Evolutionary conservation across 2,329 filamentous ascomycete species (phyloP), one percentile per base, ranked within the genome.

Genomic region (Cytospora leucostoma): DNA sequence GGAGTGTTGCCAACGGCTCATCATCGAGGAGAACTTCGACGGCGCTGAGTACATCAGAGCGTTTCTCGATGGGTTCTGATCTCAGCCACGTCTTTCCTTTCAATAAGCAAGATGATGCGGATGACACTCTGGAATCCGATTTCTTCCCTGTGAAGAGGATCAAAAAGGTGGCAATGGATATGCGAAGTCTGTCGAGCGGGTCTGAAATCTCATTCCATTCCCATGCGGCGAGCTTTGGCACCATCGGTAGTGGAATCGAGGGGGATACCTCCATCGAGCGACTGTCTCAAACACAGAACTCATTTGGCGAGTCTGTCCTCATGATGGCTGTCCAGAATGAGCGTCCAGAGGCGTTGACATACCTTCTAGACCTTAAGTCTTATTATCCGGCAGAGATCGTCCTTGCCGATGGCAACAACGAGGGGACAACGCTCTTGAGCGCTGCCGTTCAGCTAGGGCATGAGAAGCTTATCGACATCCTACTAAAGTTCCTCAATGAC

Each of bases 11-110:
- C 4, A 80, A 83, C 65, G 79, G 78, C 2, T 75, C 73, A 1
- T 72, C 71, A 0, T 47, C 51, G 15, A 68, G 67, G 27, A 65
- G 75, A 32, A 74, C 77, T 0, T 80, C 80, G 70, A 76, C 65
- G 7, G 76, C 71, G 19, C 73, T 78, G 34, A 76, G 77, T 1
- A 71, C 75, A 2, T 78, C 80, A 0, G 84, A 85, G 58, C 74
- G 78, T 12, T 86, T 83, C 66, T 87, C 84, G 2, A 75, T 77
- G 61, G 84, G 84, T 1, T 82, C 83, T 1, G 84, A 82, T 4
- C 78, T 98, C 4, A 84, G 89, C 59, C 94, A 98, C 72, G 93
- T 98, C 1, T 97, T 97, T 69, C 94, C 93, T 0, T 98, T 97
- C 67, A 91, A 96, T 73, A 84, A 83, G 61, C 84, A 85, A 65